A percentile compares a stretch with the other conserved stretches of the same genome.
Evolutionary conservation across 352 stramenopile species (phyloP).

Genomic region (Globisporangium spiculum): DNA sequence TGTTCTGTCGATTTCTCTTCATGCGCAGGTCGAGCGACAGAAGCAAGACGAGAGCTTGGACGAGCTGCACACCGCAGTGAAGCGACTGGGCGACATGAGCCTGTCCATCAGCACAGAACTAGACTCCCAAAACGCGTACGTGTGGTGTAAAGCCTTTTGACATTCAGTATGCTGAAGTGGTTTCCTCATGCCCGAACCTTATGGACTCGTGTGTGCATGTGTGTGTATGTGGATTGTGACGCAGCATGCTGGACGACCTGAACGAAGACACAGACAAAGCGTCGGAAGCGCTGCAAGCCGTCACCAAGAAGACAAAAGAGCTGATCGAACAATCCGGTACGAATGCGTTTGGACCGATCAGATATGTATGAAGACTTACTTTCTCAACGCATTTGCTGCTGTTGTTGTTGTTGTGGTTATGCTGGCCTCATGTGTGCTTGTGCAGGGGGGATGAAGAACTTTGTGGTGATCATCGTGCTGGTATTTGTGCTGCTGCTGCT

Average conservation of each 20-base stretch:
- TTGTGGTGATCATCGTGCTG: constrained; percentile 85
- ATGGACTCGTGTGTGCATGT: background rate
- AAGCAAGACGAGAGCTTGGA: constrained; percentile 85
- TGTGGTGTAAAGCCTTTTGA: background rate
- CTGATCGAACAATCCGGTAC: constrained; percentile 79
- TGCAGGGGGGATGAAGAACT: constrained; percentile 81
- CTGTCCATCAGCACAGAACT: constrained; percentile 81
- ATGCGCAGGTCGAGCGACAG: constrained; percentile 50
- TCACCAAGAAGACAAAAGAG: constrained; percentile 86
- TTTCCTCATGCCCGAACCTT: background rate
- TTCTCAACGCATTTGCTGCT: background rate
- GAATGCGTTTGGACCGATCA: background rate
- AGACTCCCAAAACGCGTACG: constrained; percentile 78
- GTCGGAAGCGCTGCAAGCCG: constrained; percentile 60
- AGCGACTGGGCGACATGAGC: constrained; percentile 81
- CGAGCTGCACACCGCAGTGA: constrained; percentile 73
- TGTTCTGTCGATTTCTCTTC: background rate
- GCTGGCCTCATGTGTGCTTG: background rate
- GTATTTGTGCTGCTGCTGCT: constrained; percentile 80
- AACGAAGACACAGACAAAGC: constrained; percentile 83
- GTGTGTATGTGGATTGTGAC: background rate
- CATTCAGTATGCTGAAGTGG: background rate
- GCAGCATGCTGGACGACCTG: constrained; percentile 83
- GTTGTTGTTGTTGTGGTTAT: constrained; percentile 3
- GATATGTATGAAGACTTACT: background rate